Conservation (phyloP, 1,284 basidiomycete species). For the Microbotryum lychnidis-dioicae region DNA sequence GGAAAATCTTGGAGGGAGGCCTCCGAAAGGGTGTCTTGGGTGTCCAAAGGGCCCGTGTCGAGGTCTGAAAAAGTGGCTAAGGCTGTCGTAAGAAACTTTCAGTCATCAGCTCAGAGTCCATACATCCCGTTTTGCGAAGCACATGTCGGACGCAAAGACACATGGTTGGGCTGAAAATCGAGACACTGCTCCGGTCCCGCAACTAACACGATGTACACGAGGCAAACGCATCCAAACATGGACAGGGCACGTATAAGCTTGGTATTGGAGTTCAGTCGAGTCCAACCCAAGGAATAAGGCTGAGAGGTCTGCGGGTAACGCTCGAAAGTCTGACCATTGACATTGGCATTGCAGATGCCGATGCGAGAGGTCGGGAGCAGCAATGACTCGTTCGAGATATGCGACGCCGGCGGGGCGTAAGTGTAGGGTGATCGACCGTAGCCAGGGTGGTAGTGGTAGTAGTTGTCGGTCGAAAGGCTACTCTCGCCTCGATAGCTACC, state of each 20-base stretch:
- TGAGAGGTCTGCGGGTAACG: not conserved
- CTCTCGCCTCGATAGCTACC: too few relatives aligned
- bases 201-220: constrained; percentile 15
- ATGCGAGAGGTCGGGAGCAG: too few relatives aligned
- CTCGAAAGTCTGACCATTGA: not conserved
- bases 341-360: not conserved
- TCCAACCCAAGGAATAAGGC: not conserved
- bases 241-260: not conserved
- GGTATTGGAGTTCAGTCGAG: not conserved
- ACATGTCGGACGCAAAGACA: not conserved
- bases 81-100: not conserved
- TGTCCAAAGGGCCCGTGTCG: constrained; percentile 1
- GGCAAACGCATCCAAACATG: not conserved
- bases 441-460: not conserved
- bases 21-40: not conserved
- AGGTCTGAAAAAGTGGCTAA: not conserved
- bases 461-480: not conserved
- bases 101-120: not conserved
- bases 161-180: not conserved
- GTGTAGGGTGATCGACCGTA: not conserved
- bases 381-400: not conserved
- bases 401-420: not conserved
- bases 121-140: not conserved
- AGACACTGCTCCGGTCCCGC: not conserved
- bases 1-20: not conserved